Base-by-base conservation (phyloP, 208 protist species). In the Crithidia acanthocephali region DNA sequence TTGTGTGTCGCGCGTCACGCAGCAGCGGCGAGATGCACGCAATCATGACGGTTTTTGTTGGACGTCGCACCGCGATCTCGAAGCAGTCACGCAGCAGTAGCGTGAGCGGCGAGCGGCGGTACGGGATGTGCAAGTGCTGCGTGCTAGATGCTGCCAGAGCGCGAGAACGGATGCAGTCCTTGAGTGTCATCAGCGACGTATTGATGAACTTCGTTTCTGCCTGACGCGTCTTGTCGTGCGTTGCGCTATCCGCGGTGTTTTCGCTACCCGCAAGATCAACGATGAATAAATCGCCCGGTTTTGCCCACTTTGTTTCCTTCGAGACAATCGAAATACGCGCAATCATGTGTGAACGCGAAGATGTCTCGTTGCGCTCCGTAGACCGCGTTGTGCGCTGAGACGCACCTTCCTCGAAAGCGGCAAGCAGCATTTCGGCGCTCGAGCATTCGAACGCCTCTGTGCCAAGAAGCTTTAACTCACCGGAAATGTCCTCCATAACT, bases 171-270 rank as follows among this genome's bases (percentile, higher is more conserved):
- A 97, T 95, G 74, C 92, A 97, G 60, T 97, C 92, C 65, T 97
- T 97, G 42, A 97, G 74, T 0, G 90, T 95, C 92, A 97, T 97
- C n/a, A 97, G 75, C n/a, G 92, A 97, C 10, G 92, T 92, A 74
- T 97, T 97, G 56, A 97, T 97, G 68, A 95, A 95, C 60, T 95
- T 94, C 25, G 92, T 86, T 65, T 97, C 90, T 32, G 76, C 76
- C 56, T 93, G 87, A 5, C 90, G 83, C 22, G 61, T 77, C 72
- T 92, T 93, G 76, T 97, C 90, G 79, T 97, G 92, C 9, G 86
- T 94, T 7, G 92, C 82, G 58, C 85, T 92, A 63, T 97, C 92
- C 0, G 90, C 87, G n/a, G 90, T 97, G 59, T 92, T 95, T 81
- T 97, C 92, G 64, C 90, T 97, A 67, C 92, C 92, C 4, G 92